A percentile compares a stretch with the other conserved stretches of the same genome.
phyloP scores from a whole-genome alignment of 2,329 filamentous ascomycete genomes.

The Colletotrichum tamarilloi region DNA sequence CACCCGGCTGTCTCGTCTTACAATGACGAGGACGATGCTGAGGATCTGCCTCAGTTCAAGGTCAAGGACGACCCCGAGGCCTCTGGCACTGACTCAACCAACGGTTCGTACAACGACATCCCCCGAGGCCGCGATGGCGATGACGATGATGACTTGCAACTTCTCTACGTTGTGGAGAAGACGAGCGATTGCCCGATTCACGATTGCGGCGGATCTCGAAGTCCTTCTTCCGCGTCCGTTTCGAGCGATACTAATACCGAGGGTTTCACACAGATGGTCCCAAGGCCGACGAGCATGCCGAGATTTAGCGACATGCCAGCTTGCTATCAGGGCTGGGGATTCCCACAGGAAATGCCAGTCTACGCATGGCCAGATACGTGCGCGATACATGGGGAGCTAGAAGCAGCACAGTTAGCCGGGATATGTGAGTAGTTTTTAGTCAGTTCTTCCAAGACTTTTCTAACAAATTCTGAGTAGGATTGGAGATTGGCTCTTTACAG shows the following conservation, averaged over 20 bases:
- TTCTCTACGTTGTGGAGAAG: conserved; percentile 34
- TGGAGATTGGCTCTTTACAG: not conserved
- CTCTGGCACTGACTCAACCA: not conserved
- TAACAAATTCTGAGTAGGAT: not conserved
- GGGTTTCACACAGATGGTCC: conserved; percentile 23
- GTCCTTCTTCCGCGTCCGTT: conserved; percentile 3
- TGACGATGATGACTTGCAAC: conserved; percentile 34
- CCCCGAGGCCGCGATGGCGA: conserved; percentile 28
- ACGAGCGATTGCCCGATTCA: conserved; percentile 23
- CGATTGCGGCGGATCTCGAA: conserved; percentile 24
- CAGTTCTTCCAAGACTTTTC: not conserved
- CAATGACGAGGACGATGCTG: conserved; percentile 11
- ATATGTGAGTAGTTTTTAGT: conserved; percentile 10
- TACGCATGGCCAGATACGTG: conserved; percentile 17
- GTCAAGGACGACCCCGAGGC: conserved; percentile 18
- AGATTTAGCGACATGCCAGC: conserved; percentile 12
- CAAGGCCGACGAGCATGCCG: conserved; percentile 2
- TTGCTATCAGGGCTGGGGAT: conserved; percentile 21
- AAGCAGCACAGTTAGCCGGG: conserved; percentile 8
- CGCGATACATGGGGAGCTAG: conserved; percentile 16
- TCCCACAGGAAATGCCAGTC: not conserved
- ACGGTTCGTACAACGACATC: conserved; percentile 27
- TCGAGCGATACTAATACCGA: conserved; percentile 35
- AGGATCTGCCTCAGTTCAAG: conserved; percentile 15
- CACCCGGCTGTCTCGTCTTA: conserved; percentile 26